Evolutionary conservation across 805 yeast genomes (phyloP).

Genomic region (Lipomyces starkeyi): DNA sequence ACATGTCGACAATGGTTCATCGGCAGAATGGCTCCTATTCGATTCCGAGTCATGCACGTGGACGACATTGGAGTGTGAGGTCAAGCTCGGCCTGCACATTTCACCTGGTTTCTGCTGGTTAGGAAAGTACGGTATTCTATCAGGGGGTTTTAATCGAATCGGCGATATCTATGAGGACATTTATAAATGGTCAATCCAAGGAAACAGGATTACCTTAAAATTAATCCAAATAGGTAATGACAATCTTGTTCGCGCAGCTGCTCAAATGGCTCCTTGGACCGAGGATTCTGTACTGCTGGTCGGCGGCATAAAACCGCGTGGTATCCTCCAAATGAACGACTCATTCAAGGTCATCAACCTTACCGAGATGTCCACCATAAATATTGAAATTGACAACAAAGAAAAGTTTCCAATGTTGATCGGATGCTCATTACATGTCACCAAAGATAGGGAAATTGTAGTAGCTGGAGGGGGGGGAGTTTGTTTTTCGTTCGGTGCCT

Average conservation of each 20-base stretch:
- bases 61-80: constrained; percentile 36
- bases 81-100: constrained; percentile 44
- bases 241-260: constrained; percentile 32
- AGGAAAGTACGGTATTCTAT: constrained; percentile 48
- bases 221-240: constrained; percentile 44
- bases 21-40: constrained; percentile 27
- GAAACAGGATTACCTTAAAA: constrained; percentile 45
- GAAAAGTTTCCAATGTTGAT: constrained; percentile 31
- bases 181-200: constrained; percentile 27
- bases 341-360: constrained; percentile 21
- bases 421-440: constrained; percentile 29
- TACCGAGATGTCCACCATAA: constrained; percentile 1
- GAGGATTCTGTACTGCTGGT: constrained; percentile 48
- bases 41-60: constrained; percentile 36
- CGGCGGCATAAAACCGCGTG: constrained; percentile 34
- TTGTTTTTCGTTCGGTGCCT: constrained; percentile 79
- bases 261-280: constrained; percentile 50
- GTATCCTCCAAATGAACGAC: constrained; percentile 20
- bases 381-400: neutral
- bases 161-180: constrained; percentile 34
- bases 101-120: constrained; percentile 45
- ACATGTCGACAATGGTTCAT: constrained; percentile 2
- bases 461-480: constrained; percentile 80
- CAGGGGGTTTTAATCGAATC: constrained; percentile 54
- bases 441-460: constrained; percentile 46